phyloP scores from a whole-genome alignment of 306 rosid species.

The Vigna radiata region DNA sequence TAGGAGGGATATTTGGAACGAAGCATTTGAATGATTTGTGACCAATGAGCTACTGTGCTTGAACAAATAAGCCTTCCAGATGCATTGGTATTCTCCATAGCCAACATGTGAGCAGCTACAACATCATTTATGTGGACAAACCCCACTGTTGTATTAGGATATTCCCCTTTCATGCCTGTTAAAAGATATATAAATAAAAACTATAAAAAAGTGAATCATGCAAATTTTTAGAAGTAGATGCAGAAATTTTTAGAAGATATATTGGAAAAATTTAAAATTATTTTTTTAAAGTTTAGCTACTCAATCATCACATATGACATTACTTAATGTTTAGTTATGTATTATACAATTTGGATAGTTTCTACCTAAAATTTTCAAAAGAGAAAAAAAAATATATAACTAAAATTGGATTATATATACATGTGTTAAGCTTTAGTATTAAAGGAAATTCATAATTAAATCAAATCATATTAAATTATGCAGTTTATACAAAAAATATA shows the following conservation, averaged over 20 bases:
- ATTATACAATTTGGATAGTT: too few species aligned
- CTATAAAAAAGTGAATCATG: neutral
- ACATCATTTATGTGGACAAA: conserved; percentile 91
- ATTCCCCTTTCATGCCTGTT: conserved; percentile 66
- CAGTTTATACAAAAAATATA: too few species aligned
- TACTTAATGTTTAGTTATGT: too few species aligned
- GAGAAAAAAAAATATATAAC: too few species aligned
- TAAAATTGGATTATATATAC: too few species aligned
- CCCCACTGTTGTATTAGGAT: conserved; percentile 77
- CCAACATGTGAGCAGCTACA: conserved; percentile 72
- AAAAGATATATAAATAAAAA: neutral
- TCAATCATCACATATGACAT: too few species aligned
- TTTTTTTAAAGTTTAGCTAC: neutral
- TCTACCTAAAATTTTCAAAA: too few species aligned
- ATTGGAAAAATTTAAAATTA: neutral
- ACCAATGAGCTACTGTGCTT: conserved; percentile 79
- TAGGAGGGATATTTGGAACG: conserved; percentile 69
- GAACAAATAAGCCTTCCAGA: conserved; percentile 87
- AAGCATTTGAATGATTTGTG: conserved; percentile 74
- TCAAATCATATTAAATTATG: too few species aligned
- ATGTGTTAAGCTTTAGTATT: too few species aligned
- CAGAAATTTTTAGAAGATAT: neutral
- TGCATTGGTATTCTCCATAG: conserved; percentile 71
- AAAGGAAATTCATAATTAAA: too few species aligned
- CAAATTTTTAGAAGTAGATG: neutral